Evolutionary conservation across 1,139 yeast species (phyloP), one percentile per base, ranked within the genome.

Genomic region (Sugiyamaella grinbergsii): DNA sequence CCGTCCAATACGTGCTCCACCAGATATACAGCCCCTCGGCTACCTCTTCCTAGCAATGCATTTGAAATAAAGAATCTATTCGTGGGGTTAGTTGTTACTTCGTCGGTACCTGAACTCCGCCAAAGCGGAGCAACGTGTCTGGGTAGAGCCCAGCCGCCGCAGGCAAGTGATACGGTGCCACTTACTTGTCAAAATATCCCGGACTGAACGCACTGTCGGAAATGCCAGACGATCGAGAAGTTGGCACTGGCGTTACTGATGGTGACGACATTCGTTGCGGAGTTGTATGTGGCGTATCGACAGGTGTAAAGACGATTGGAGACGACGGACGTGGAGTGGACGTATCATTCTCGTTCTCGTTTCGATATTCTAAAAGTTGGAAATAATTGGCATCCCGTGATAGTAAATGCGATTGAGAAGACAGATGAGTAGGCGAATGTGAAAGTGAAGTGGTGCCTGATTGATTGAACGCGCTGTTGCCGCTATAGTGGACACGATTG

Each of bases 1-100:
- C 83, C 83, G 57, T 86, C 84, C 28, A 90, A 74, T 18, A 79
- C 77, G 65, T 90, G 97, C 52, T 82, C 86, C 6, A 90, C 97
- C 61, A 88, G 80, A 62, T 79, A 85, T 2, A 90, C 96, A 26
- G 85, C 81, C 0, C 95, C 95, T 55, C 88, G 80, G 6, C 95
- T 86, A 0, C 96, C 97, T 34, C 84, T 76, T 0, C 96, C 96
- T 24, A 89, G 69, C 2, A 75, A 64, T 2, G 71, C 67, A 34
- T 75, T 64, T 16, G 74, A 71, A 33, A 72, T 74, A 68, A 89
- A 89, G 63, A 89, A 89, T 50, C 83, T 54, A 29, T 75, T 71
- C 60, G 83, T 85, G 64, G 86, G 86, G 26, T 18, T 33, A 42
- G n/a, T 5, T 13, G 33, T 15, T n/a, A 39, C 59, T 54, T n/a